Evolutionary conservation across 306 rosid species (phyloP), one percentile per base, ranked within the genome.

Genomic region (Gleditsia sinensis): DNA sequence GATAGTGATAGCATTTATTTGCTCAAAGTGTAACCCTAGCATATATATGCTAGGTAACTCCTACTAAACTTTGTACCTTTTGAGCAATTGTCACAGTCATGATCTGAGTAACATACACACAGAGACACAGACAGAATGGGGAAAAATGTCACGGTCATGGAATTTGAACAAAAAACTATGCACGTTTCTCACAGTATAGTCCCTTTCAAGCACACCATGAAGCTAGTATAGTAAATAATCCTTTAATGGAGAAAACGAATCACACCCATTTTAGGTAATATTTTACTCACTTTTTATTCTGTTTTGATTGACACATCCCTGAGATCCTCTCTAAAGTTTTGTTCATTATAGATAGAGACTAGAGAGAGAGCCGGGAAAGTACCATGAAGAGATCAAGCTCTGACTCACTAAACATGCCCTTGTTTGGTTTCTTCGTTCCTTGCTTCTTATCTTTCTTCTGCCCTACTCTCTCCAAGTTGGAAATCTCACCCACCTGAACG

Each of bases 341-440:
- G n/a, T n/a, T n/a, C n/a, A n/a, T n/a, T n/a, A n/a, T n/a, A n/a
- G n/a, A n/a, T n/a, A n/a, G n/a, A n/a, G n/a, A n/a, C n/a, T n/a
- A 33, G 64, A 27, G 55, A 61, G 49, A 27, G 21, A 9, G 59
- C 60, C n/a, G 53, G 42, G 19, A 21, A 39, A 10, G 67, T 82
- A 92, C 97, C 97, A 92, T 92, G 90, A 92, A 92, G 75, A 79
- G 88, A 83, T 92, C 97, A 57, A 92, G 93, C 72, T 92, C 97
- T 32, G 90, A 66, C 7, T 83, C 88, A 69, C 60, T 80, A 39
- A 67, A 67, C 83, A 40, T 81, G 76, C 77, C 86, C 46, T 74
- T 16, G 73, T 80, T 81, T 48, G 72, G 62, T 39, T 77, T 75
- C 75, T 86, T 60, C 30, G 24, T 75, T 27, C 76, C 80, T 72